These are phyloP conservation scores for Striga hermonthica DNA, from an alignment of 305 asterid genomes.

Conservation along the genomic window DNA sequence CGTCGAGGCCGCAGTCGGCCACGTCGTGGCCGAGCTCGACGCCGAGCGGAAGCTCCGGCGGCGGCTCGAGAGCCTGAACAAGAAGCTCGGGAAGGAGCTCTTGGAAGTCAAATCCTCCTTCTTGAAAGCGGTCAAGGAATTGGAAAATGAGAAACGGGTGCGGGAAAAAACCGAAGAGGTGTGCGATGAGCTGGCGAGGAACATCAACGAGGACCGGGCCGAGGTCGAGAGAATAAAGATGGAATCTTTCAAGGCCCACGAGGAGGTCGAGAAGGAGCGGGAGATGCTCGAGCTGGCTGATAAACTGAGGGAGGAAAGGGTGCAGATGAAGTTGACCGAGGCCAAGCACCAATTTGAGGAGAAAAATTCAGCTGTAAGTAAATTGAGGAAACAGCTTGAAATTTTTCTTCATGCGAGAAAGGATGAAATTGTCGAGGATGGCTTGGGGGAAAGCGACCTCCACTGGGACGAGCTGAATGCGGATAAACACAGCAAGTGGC, in stretches of 20 bases:
- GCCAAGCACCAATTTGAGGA: slow-evolving; percentile 65
- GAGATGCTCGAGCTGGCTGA: slow-evolving; percentile 65
- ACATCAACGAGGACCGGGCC: slow-evolving; percentile 58
- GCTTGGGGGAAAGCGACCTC: slow-evolving; percentile 62
- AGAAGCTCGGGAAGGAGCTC: slow-evolving; percentile 74
- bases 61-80: slow-evolving; percentile 75
- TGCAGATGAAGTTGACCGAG: slow-evolving; percentile 55
- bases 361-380: slow-evolving; percentile 62
- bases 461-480: slow-evolving; percentile 58
- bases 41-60: slow-evolving; percentile 67
- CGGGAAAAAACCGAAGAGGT: slow-evolving; percentile 68
- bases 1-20: slow-evolving; percentile 56
- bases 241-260: neutral
- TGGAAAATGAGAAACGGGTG: slow-evolving; percentile 75
- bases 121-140: slow-evolving; percentile 55
- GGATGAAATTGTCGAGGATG: slow-evolving; percentile 47
- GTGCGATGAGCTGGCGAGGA: slow-evolving; percentile 67
- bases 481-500: slow-evolving; percentile 34
- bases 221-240: slow-evolving; percentile 14
- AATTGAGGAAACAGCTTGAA: slow-evolving; percentile 78
- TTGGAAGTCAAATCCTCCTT: slow-evolving; percentile 60
- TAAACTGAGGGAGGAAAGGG: slow-evolving; percentile 57
- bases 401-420: slow-evolving; percentile 55
- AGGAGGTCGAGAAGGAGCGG: slow-evolving; percentile 59
- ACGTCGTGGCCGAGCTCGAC: slow-evolving; percentile 66